Conservation (phyloP, 805 yeast species). For the Starmerella sirachaensis region DNA sequence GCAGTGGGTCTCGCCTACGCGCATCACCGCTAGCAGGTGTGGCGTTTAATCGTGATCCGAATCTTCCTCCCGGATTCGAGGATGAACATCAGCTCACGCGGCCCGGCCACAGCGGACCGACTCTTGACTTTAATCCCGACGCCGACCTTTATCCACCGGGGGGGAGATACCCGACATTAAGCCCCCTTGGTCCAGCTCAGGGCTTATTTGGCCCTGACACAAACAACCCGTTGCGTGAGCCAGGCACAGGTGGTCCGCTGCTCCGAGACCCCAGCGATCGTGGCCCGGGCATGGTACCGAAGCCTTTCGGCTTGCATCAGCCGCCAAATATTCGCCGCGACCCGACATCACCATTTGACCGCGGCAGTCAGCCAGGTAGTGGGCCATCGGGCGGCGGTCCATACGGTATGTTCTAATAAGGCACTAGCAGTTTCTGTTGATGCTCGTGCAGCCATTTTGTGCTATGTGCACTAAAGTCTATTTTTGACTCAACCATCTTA, state of each 20-base stretch:
- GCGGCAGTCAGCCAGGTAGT: too few species aligned
- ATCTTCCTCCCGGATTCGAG: slow-evolving; percentile 34
- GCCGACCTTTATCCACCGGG: slow-evolving; percentile 33
- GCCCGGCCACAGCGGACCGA: slow-evolving; percentile 3
- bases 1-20: too few species aligned
- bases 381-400: too few species aligned
- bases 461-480: too few species aligned
- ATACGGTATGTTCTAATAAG: too few species aligned
- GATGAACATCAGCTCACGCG: slow-evolving; percentile 30
- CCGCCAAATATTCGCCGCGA: slow-evolving; percentile 28
- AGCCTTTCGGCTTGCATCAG: slow-evolving; percentile 16
- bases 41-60: slow-evolving; percentile 21
- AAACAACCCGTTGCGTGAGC: too few species aligned
- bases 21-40: too few species aligned
- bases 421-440: too few species aligned
- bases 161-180: slow-evolving; percentile 16
- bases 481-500: too few species aligned
- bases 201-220: slow-evolving; percentile 10
- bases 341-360: slow-evolving; percentile 27
- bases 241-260: too few species aligned
- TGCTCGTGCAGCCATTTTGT: too few species aligned
- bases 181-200: slow-evolving; percentile 28
- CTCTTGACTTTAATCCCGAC: slow-evolving; percentile 27
- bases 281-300: slow-evolving; percentile 31
- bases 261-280: too few species aligned